A percentile compares a stretch with the other conserved stretches of the same genome.
Evolutionary conservation across 2,329 filamentous ascomycete species (phyloP).

Genomic region (Cyanodermella asteris): DNA sequence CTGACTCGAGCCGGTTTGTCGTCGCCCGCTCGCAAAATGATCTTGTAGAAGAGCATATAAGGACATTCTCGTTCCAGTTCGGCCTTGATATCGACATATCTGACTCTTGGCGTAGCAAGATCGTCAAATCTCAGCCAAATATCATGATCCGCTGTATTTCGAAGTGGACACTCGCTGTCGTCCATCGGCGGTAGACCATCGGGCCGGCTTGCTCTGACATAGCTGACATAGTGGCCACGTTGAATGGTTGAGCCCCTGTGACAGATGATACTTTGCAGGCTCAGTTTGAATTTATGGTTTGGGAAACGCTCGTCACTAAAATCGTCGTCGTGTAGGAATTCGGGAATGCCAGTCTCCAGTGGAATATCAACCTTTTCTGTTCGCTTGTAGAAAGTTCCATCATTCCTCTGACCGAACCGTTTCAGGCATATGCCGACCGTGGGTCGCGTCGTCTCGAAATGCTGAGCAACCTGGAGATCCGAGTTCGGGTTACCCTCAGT

Average conservation of each 20-base stretch:
- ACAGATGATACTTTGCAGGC: conserved; percentile 77
- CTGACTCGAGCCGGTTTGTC: conserved; percentile 15
- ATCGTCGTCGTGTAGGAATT: conserved; percentile 69
- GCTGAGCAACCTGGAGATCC: conserved; percentile 66
- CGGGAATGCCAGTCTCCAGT: conserved; percentile 57
- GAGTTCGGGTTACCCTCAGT: conserved; percentile 41
- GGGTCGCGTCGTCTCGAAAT: conserved; percentile 63
- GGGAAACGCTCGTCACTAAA: conserved; percentile 44
- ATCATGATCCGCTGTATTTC: conserved; percentile 41
- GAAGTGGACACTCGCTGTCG: conserved; percentile 13
- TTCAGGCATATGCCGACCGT: conserved; percentile 87
- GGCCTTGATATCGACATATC: conserved; percentile 53
- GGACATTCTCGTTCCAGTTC: conserved; percentile 71
- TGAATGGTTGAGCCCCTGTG: conserved; percentile 71
- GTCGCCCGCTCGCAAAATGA: conserved; percentile 55
- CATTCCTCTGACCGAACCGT: conserved; percentile 54
- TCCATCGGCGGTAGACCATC: conserved; percentile 24
- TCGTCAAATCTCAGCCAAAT: conserved; percentile 91
- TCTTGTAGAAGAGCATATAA: conserved; percentile 88
- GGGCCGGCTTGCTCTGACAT: conserved; percentile 41
- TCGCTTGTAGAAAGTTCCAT: conserved; percentile 47
- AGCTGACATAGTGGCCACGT: conserved; percentile 77
- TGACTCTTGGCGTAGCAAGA: conserved; percentile 49
- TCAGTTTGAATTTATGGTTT: conserved; percentile 79
- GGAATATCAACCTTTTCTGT: conserved; percentile 84